Evolutionary conservation across 2,329 filamentous ascomycete genomes (phyloP).

Genomic region (Aspergillus texensis): DNA sequence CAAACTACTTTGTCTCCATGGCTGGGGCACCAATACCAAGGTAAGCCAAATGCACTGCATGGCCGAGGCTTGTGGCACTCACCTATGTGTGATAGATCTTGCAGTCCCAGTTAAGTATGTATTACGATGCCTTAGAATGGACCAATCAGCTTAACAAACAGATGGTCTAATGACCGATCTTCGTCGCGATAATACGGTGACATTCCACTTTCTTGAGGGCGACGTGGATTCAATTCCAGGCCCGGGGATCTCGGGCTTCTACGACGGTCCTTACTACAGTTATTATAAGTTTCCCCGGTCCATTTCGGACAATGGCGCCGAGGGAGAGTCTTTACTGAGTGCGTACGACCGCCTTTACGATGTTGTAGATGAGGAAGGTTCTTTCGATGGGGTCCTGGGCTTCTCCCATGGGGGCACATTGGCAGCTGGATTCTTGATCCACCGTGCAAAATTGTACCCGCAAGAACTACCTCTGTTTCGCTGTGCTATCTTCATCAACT

Average conservation of each 20-base stretch:
- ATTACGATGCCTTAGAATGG: neutral
- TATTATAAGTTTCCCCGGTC: constrained; percentile 34
- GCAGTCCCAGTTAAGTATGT: constrained; percentile 31
- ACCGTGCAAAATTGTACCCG: constrained; percentile 29
- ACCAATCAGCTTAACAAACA: constrained; percentile 12
- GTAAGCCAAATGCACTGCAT: constrained; percentile 13
- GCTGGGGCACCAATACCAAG: constrained; percentile 36
- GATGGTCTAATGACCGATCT: constrained; percentile 31
- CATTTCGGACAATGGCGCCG: constrained; percentile 26
- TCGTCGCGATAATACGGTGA: constrained; percentile 31
- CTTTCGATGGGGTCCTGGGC: constrained; percentile 38
- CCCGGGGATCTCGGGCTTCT: constrained; percentile 32
- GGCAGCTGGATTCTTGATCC: constrained; percentile 32
- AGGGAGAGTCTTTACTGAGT: constrained; percentile 24
- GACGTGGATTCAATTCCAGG: constrained; percentile 31
- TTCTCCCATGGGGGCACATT: constrained; percentile 40
- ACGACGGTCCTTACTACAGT: constrained; percentile 36
- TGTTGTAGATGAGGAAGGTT: constrained; percentile 29
- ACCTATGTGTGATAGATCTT: constrained; percentile 26
- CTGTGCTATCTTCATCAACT: constrained; percentile 38
- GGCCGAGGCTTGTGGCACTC: constrained; percentile 1
- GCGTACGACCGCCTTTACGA: constrained; percentile 33
- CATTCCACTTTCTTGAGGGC: constrained; percentile 34
- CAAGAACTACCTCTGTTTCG: constrained; percentile 28
- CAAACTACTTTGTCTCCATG: constrained; percentile 37